phyloP scores from a whole-genome alignment of 1,284 basidiomycete species.

The Wallemia mellicola region DNA sequence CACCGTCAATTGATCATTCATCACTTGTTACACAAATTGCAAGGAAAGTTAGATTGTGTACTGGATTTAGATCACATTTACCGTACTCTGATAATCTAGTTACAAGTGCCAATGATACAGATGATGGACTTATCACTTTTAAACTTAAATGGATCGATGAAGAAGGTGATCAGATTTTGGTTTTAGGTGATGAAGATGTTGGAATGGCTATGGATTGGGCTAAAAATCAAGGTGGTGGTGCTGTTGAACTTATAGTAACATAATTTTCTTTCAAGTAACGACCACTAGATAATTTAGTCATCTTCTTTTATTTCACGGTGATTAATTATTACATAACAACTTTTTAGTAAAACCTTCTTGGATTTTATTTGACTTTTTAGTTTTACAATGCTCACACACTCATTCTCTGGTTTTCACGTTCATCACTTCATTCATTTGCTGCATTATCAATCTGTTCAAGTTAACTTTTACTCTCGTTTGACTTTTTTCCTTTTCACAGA shows the following conservation, averaged over 20 bases:
- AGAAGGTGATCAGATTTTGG: slow-evolving; percentile 58
- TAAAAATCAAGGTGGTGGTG: not conserved
- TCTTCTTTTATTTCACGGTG: not conserved
- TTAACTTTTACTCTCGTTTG: not conserved
- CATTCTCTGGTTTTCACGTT: not conserved
- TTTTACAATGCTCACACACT: not conserved
- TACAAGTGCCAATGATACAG: slow-evolving; percentile 18
- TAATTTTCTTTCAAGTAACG: not conserved
- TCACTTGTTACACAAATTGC: slow-evolving; percentile 67
- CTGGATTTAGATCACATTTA: slow-evolving; percentile 21
- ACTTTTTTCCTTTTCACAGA: not conserved
- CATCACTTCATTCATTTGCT: not conserved
- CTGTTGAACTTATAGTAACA: not conserved
- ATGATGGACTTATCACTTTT: slow-evolving; percentile 43
- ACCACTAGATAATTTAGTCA: not conserved
- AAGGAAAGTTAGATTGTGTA: slow-evolving; percentile 67
- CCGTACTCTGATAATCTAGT: not conserved
- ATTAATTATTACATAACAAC: not conserved
- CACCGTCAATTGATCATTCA: slow-evolving; percentile 38
- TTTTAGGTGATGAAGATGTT: slow-evolving; percentile 63
- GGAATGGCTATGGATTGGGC: slow-evolving; percentile 47
- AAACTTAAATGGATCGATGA: slow-evolving; percentile 50
- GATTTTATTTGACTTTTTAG: not conserved
- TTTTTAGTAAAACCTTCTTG: not conserved
- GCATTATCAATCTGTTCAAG: not conserved